phyloP scores from a whole-genome alignment of 2,329 filamentous ascomycete genomes.

The Paraconiothyrium sp. region DNA sequence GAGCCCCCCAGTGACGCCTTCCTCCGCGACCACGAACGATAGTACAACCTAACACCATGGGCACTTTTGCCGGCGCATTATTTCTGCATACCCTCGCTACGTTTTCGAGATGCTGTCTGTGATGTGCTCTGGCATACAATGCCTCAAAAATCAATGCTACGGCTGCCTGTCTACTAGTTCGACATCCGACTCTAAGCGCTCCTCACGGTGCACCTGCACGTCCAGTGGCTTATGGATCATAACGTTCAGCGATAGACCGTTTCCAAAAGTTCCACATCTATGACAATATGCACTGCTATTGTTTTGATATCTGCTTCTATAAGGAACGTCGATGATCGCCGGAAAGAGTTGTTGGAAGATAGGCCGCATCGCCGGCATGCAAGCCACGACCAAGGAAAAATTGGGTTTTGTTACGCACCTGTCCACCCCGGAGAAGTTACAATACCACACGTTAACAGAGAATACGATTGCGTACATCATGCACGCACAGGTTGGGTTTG shows the following conservation, averaged over 20 bases:
- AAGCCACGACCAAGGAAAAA: conserved; percentile 38
- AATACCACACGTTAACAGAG: conserved; percentile 19
- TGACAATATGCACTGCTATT: conserved; percentile 16
- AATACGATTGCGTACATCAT: not conserved
- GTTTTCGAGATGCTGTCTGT: too few species aligned
- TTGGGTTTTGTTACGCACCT: conserved; percentile 40
- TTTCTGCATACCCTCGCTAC: too few species aligned
- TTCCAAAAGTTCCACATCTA: conserved; percentile 19
- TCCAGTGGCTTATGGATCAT: conserved; percentile 33
- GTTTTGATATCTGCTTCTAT: conserved; percentile 22
- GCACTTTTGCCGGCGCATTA: too few species aligned
- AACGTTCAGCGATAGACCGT: conserved; percentile 26
- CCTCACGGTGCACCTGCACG: conserved; percentile 31
- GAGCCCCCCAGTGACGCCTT: too few species aligned
- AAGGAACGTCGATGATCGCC: conserved; percentile 12
- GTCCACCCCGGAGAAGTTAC: conserved; percentile 36
- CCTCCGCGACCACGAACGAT: too few species aligned
- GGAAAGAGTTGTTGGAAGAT: conserved; percentile 26
- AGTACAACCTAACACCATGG: too few species aligned
- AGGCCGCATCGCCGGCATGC: conserved; percentile 39
- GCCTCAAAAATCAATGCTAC: too few species aligned
- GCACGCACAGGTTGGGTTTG: conserved; percentile 36
- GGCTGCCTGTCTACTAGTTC: conserved; percentile 24
- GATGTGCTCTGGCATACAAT: too few species aligned
- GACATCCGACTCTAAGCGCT: conserved; percentile 31